phyloP scores from a whole-genome alignment of 192 early-diverging fungal genomes.

The Chytriomyces confervae region DNA sequence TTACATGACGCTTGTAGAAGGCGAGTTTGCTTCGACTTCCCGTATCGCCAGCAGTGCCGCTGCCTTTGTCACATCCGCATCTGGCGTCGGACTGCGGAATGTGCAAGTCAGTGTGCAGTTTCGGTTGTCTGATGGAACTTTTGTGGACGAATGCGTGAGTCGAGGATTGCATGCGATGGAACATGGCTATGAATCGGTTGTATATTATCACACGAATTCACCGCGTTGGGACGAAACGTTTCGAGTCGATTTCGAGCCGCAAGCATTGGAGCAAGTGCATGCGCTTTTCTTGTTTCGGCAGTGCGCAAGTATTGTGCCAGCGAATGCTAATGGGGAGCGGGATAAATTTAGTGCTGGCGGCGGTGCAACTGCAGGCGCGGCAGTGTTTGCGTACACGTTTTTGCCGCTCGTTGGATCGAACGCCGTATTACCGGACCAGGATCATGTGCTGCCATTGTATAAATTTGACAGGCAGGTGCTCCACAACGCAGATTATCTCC shows the following conservation, averaged over 20 bases:
- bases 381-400: conserved; percentile 67
- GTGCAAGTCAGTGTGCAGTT: conserved; percentile 68
- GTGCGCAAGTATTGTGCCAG: conserved; percentile 28
- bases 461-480: conserved; percentile 59
- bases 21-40: conserved; percentile 57
- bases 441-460: conserved; percentile 65
- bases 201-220: conserved; percentile 64
- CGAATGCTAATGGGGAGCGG: conserved; percentile 23
- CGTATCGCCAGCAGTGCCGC: conserved; percentile 35
- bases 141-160: conserved; percentile 60
- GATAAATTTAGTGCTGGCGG: conserved; percentile 3
- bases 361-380: conserved; percentile 26
- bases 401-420: conserved; percentile 59
- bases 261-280: conserved; percentile 63
- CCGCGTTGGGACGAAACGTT: conserved; percentile 72
- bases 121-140: conserved; percentile 57
- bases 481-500: conserved; percentile 57
- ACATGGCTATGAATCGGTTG: conserved; percentile 60
- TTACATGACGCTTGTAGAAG: conserved; percentile 63
- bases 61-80: neutral
- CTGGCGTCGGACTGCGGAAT: conserved; percentile 43
- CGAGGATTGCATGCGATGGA: conserved; percentile 47
- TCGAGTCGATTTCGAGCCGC: conserved; percentile 62
- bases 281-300: conserved; percentile 67
- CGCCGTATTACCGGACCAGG: conserved; percentile 64